These are phyloP conservation scores for Backusella parvicylindrica DNA, from an alignment of 192 early-diverging fungal species.

Conservation along the genomic window DNA sequence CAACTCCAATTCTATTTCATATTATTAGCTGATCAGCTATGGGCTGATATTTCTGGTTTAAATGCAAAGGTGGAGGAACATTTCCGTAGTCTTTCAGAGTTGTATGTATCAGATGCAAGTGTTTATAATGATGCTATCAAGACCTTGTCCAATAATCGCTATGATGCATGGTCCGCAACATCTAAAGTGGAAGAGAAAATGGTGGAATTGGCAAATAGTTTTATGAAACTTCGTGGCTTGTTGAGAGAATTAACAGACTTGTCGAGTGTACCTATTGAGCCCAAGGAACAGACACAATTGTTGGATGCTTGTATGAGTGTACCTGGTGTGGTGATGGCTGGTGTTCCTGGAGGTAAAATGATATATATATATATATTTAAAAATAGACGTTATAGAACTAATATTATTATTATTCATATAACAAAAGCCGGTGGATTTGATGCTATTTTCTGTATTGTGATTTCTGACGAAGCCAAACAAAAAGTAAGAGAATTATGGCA, in stretches of 20 bases:
- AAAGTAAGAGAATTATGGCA: constrained; percentile 62
- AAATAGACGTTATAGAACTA: too few species aligned
- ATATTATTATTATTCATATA: constrained; percentile 1
- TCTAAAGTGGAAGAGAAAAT: not conserved
- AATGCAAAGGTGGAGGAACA: constrained; percentile 58
- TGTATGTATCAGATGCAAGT: constrained; percentile 22
- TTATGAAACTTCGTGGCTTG: constrained; percentile 55
- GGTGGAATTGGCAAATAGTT: constrained; percentile 16
- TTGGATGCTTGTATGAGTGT: constrained; percentile 77
- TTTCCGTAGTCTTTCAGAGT: constrained; percentile 42
- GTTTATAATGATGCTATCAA: constrained; percentile 50
- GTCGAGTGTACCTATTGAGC: constrained; percentile 88
- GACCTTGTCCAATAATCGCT: constrained; percentile 29
- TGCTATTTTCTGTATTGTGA: constrained; percentile 88
- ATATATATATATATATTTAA: not conserved
- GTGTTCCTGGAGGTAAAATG: constrained; percentile 84
- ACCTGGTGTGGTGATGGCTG: constrained; percentile 87
- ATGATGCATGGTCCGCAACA: not conserved
- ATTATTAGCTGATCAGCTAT: constrained; percentile 55
- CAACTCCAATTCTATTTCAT: not conserved
- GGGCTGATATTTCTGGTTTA: constrained; percentile 56
- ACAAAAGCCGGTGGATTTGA: constrained; percentile 89
- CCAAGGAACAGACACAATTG: constrained; percentile 78
- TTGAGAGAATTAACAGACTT: constrained; percentile 69
- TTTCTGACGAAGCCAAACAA: constrained; percentile 47